Evolutionary conservation across 2,329 filamentous ascomycete species (phyloP).

Genomic region (Epichloe sp.): DNA sequence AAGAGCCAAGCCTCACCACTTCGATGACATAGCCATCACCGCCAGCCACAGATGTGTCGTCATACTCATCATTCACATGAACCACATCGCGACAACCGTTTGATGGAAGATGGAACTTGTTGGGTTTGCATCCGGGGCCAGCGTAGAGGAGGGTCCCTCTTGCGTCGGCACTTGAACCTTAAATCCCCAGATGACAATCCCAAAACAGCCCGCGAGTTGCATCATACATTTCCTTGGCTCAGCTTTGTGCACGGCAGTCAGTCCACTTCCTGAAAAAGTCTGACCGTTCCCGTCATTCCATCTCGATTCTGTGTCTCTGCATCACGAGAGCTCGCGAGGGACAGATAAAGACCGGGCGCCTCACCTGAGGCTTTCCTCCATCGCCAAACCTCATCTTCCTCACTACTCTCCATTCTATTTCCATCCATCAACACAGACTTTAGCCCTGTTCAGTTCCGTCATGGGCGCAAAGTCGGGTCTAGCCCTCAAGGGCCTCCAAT

Average conservation of each 20-base stretch:
- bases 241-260: no score
- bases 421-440: no score
- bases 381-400: background rate
- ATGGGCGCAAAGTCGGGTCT: conserved; percentile 25
- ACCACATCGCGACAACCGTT: background rate
- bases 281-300: no score
- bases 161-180: background rate
- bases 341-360: no score
- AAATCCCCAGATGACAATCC: background rate
- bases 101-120: background rate
- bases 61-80: background rate
- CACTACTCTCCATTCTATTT: no score
- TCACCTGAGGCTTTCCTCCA: no score
- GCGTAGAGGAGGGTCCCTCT: background rate
- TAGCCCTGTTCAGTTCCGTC: background rate
- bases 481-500: conserved; percentile 55
- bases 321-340: no score
- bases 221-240: background rate
- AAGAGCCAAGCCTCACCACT: background rate
- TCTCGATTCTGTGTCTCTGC: no score
- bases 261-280: no score
- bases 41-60: conserved; percentile 4
- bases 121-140: background rate
- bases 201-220: background rate
- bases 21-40: background rate